Evolutionary conservation across 2,329 filamentous ascomycete genomes (phyloP).

Genomic region (Colletotrichum eremochloae): DNA sequence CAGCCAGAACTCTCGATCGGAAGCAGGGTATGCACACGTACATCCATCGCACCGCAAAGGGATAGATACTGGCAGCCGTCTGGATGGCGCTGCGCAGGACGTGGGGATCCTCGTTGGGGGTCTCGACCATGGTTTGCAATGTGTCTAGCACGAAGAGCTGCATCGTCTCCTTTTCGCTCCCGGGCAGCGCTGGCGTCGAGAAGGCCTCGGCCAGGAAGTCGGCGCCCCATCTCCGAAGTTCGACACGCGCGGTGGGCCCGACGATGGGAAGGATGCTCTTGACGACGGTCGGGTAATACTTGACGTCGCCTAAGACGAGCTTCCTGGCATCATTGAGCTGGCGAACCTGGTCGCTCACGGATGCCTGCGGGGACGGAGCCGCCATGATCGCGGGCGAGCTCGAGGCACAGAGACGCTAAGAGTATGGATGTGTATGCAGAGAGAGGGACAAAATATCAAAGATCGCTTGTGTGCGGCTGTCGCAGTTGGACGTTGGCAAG

Average conservation of each 20-base stretch:
- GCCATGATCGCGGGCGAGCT: slow-evolving; percentile 60
- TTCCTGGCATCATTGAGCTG: slow-evolving; percentile 93
- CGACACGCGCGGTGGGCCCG: slow-evolving; percentile 78
- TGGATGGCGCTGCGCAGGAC: slow-evolving; percentile 91
- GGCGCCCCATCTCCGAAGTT: slow-evolving; percentile 94
- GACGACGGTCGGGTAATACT: slow-evolving; percentile 92
- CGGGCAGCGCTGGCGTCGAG: slow-evolving; percentile 85
- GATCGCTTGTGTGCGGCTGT: slow-evolving; percentile 3
- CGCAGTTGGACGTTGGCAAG: not conserved
- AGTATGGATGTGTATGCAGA: not conserved
- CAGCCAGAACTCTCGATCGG: not conserved
- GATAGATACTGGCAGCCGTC: slow-evolving; percentile 92
- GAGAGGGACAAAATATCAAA: not conserved
- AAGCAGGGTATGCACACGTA: slow-evolving; percentile 67
- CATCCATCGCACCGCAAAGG: slow-evolving; percentile 93
- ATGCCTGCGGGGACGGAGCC: slow-evolving; percentile 59
- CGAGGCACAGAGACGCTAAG: slow-evolving; percentile 10
- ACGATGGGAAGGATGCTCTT: slow-evolving; percentile 94
- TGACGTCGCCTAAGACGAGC: slow-evolving; percentile 87
- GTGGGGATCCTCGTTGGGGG: slow-evolving; percentile 79
- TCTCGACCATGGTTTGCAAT: slow-evolving; percentile 77
- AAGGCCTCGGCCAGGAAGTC: slow-evolving; percentile 98
- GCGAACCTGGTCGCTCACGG: slow-evolving; percentile 81
- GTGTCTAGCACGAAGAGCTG: slow-evolving; percentile 83
- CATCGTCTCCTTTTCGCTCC: slow-evolving; percentile 84